phyloP scores from a whole-genome alignment of 2,329 filamentous ascomycete genomes.

The Ascochyta pisi region DNA sequence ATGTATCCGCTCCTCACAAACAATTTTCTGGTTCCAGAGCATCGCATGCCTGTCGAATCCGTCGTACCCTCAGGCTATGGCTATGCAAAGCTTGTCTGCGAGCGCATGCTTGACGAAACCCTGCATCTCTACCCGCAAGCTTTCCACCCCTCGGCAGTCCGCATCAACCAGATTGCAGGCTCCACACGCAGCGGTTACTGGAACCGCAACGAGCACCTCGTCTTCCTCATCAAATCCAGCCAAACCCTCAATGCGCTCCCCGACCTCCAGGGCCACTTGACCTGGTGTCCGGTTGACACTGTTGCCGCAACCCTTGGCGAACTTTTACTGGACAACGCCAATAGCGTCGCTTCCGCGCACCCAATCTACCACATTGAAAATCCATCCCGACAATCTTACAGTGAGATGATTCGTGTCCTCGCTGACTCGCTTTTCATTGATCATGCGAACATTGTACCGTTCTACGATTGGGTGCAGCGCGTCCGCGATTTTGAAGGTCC shows the following conservation, averaged over 20 bases:
- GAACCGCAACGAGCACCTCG: conserved; percentile 61
- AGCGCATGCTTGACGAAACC: conserved; percentile 58
- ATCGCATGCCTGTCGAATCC: conserved; percentile 46
- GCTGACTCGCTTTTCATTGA: not conserved
- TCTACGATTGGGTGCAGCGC: conserved; percentile 50
- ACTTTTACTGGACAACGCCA: conserved; percentile 32
- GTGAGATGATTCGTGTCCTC: no score
- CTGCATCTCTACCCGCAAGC: conserved; percentile 51
- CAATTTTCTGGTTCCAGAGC: conserved; percentile 51
- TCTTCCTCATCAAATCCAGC: conserved; percentile 59
- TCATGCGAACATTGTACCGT: conserved; percentile 43
- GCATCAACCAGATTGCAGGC: conserved; percentile 62
- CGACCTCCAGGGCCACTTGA: not conserved
- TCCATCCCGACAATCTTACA: no score
- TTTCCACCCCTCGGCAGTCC: conserved; percentile 56
- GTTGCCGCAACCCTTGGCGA: conserved; percentile 47
- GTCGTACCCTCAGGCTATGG: conserved; percentile 58
- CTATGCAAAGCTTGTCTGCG: conserved; percentile 61
- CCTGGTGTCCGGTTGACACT: conserved; percentile 57
- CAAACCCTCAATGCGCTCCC: conserved; percentile 56
- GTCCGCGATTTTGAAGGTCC: conserved; percentile 32
- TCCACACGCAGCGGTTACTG: conserved; percentile 59
- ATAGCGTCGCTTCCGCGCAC: no score
- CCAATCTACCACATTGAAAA: no score
- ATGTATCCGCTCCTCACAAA: conserved; percentile 26